phyloP scores from a whole-genome alignment of 805 yeast species.

The Torulaspora delbrueckii region DNA sequence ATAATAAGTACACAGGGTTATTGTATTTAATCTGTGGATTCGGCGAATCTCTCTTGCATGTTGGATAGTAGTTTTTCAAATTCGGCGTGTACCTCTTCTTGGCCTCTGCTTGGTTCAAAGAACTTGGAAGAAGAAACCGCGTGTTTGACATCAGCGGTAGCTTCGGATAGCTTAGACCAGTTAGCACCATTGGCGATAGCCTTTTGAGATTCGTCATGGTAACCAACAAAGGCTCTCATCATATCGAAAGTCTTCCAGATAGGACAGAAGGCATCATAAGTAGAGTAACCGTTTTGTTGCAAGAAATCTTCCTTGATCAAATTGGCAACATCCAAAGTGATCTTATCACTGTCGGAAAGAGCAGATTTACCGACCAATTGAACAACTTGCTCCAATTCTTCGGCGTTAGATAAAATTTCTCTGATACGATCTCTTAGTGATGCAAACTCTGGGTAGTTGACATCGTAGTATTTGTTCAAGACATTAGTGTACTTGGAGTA shows the following conservation, averaged over 20 bases:
- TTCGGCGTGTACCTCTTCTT: conserved; percentile 67
- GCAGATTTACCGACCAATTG: conserved; percentile 99
- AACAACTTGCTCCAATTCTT: conserved; percentile 97
- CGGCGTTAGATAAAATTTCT: conserved; percentile 94
- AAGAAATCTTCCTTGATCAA: conserved; percentile 96
- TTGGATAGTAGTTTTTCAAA: conserved; percentile 68
- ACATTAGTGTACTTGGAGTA: conserved; percentile 94
- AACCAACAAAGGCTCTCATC: conserved; percentile 92
- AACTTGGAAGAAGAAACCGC: conserved; percentile 92
- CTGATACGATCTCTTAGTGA: conserved; percentile 82
- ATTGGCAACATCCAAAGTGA: conserved; percentile 86
- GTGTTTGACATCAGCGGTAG: conserved; percentile 88
- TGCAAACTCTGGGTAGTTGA: conserved; percentile 88
- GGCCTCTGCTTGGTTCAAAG: conserved; percentile 91
- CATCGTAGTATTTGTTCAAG: conserved; percentile 77
- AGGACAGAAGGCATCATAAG: conserved; percentile 98
- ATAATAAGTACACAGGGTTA: not conserved
- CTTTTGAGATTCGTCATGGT: conserved; percentile 96
- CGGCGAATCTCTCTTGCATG: conserved; percentile 89
- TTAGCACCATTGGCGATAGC: conserved; percentile 89
- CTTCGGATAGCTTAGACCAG: conserved; percentile 89
- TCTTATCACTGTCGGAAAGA: conserved; percentile 92
- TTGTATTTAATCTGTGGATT: conserved; percentile 71
- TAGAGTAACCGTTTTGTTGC: conserved; percentile 98
- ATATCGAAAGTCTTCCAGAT: conserved; percentile 97